Conservation (phyloP, 2,329 filamentous ascomycete species). For the Fusarium newnesense region DNA sequence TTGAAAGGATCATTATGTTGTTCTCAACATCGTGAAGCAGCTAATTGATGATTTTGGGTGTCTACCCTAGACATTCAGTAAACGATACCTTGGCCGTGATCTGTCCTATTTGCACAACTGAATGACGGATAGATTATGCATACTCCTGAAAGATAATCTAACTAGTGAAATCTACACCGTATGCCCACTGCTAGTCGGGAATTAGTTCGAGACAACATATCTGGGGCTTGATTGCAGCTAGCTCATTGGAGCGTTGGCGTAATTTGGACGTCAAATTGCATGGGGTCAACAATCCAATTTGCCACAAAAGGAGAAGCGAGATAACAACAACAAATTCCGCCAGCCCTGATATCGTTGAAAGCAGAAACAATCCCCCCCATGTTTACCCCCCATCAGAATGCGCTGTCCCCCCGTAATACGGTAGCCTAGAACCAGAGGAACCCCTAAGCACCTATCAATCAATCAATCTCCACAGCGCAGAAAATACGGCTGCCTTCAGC, state of each 20-base stretch:
- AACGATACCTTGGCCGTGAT: not conserved
- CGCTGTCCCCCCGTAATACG: not conserved
- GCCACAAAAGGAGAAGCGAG: conserved; percentile 22
- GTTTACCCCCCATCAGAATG: not conserved
- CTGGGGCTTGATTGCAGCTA: not conserved
- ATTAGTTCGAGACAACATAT: not conserved
- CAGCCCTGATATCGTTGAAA: not conserved
- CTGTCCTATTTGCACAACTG: not conserved
- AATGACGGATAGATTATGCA: not conserved
- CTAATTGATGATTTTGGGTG: not conserved
- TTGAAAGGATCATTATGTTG: no score
- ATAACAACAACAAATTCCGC: conserved; percentile 1
- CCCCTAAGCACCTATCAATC: not conserved
- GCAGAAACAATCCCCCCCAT: not conserved
- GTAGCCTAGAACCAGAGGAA: not conserved
- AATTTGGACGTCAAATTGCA: not conserved
- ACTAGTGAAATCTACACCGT: not conserved
- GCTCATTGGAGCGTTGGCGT: conserved; percentile 1
- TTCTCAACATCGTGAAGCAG: fast-evolving
- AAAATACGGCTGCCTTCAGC: not conserved
- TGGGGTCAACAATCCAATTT: conserved; percentile 8
- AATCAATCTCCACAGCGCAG: not conserved
- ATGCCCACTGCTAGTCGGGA: not conserved
- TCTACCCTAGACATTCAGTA: not conserved
- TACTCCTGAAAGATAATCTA: not conserved